Evolutionary conservation across 148 eudicot genomes (phyloP).

Genomic region (Nepenthes mirabilis): DNA sequence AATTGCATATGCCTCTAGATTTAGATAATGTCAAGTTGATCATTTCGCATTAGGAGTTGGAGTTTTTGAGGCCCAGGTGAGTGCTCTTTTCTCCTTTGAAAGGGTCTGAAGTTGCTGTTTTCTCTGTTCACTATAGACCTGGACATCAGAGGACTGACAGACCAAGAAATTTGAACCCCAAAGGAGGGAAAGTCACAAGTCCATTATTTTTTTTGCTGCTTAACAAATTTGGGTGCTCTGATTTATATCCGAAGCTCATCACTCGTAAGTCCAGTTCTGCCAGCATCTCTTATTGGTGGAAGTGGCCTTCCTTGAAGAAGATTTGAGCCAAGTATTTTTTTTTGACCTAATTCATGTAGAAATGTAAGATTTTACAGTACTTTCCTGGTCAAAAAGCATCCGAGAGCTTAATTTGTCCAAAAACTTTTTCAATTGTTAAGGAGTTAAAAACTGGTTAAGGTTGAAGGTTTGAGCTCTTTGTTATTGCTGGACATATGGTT

Average conservation of each 20-base stretch:
- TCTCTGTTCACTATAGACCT: conserved; percentile 26
- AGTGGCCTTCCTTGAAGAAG: conserved; percentile 31
- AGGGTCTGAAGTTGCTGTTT: conserved; percentile 22
- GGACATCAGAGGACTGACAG: conserved; percentile 28
- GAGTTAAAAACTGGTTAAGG: conserved; percentile 65
- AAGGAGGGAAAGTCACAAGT: conserved; percentile 22
- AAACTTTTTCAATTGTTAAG: conserved; percentile 63
- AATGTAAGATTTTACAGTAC: conserved; percentile 34
- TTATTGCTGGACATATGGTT: conserved; percentile 58
- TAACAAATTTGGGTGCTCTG: conserved; percentile 30
- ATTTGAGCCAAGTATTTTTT: conserved; percentile 40
- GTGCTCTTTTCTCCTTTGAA: conserved; percentile 22
- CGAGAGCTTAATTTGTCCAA: conserved; percentile 36
- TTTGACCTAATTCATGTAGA: conserved; percentile 39
- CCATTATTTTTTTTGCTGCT: conserved; percentile 39
- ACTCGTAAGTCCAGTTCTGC: conserved; percentile 65
- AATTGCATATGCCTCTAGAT: conserved; percentile 40
- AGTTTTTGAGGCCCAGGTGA: conserved; percentile 25
- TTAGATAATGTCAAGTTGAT: conserved; percentile 39
- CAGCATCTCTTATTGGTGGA: conserved; percentile 60
- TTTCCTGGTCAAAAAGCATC: conserved; percentile 54
- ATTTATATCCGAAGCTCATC: conserved; percentile 45
- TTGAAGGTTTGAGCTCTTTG: conserved; percentile 66
- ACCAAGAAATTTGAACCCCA: conserved; percentile 17
- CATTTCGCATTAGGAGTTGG: conserved; percentile 29